Evolutionary conservation across 2,329 filamentous ascomycete species (phyloP), one percentile per base, ranked within the genome.

Genomic region (Cercospora sp.): DNA sequence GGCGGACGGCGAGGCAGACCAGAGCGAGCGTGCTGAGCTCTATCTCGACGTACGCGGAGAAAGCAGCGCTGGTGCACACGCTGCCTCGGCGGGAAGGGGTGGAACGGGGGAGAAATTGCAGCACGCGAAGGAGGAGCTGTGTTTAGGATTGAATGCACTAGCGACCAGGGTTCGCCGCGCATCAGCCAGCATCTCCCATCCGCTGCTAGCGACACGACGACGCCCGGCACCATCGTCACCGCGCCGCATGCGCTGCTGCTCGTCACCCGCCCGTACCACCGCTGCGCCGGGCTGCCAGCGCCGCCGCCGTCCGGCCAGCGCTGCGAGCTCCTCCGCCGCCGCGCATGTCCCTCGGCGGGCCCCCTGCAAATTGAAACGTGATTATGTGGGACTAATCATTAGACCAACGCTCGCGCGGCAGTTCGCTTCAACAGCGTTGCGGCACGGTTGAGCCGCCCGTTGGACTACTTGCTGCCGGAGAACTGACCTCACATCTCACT

Each of bases 311-410:
- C 53, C 53, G 18, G 21, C 10, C 30, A 10, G 24, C 24, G 26
- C 53, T 26, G 53, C 26, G 53, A 28, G 53, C 24, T 26, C 53
- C 26, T n/a, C 53, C 26, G 13, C 53, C 53, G 53, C 53, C 53
- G 30, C 16, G 53, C 53, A 24, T 16, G 18, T 7, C 53, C 51
- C 24, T 32, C 53, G 28, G 26, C 21, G 13, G 26, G 26, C 53
- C 49, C 61, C 62, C 62, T 64, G 62, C 62, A 64, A 57, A 55
- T 24, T 64, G 62, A 64, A 58, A 64, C 49, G 51, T 57, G 62
- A 57, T 58, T 58, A 64, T 55, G 45, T 55, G 49, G 45, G 49
- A 57, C 62, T 64, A 58, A 58, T 34, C 26, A 34, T 57, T 64
- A 64, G 62, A 64, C 51, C 16, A 43, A 57, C 28, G 62, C 62